Evolutionary conservation across 768 basidiomycete species (phyloP), one percentile per base, ranked within the genome.

Genomic region (Amanita polypyramis): DNA sequence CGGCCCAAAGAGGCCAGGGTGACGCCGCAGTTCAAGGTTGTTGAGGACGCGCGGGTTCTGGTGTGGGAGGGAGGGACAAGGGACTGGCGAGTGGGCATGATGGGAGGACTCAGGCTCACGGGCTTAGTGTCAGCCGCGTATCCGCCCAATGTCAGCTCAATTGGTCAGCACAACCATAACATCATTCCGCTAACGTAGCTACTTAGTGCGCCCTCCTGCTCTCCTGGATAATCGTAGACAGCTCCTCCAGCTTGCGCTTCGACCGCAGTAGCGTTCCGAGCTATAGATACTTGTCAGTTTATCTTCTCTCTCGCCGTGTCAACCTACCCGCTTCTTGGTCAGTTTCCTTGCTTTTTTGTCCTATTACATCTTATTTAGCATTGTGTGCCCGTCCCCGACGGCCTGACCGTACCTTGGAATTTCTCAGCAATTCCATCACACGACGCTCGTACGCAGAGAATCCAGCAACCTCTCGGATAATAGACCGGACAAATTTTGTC

Each of bases 311-410:
- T 32, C 11, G 37, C 19, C 49, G 8, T n/a, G 36, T 12, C 45
- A 44, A 80, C 84, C 58, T 62, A 96, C 95, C 77, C 93, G 84
- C 77, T 95, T 97, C 84, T 99, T 99, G 59, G 93, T 94, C 76
- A 98, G 75, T 75, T 98, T 98, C 68, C 92, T 79, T 51, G 95
- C 95, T 73, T 95, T 97, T 82, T 99, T 99, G 69, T 99, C 95
- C 92, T 92, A 60, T 6, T 41, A 11, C 12, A 40, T 7, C 1
- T 21, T 12, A 32, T n/a, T 54, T 30, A 44, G 47, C 32, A 48
- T 30, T 35, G 39, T 15, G 1, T 29, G 17, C 9, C 1, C 5
- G 5, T 19, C 25, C 12, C 23, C 27, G 25, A 45, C 23, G 12
- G 23, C 35, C 39, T 12, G 38, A 32, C 83, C 56, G 7, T 64